Conservation (phyloP, 2,329 filamentous ascomycete species). For the Pseudogymnoascus sp. region DNA sequence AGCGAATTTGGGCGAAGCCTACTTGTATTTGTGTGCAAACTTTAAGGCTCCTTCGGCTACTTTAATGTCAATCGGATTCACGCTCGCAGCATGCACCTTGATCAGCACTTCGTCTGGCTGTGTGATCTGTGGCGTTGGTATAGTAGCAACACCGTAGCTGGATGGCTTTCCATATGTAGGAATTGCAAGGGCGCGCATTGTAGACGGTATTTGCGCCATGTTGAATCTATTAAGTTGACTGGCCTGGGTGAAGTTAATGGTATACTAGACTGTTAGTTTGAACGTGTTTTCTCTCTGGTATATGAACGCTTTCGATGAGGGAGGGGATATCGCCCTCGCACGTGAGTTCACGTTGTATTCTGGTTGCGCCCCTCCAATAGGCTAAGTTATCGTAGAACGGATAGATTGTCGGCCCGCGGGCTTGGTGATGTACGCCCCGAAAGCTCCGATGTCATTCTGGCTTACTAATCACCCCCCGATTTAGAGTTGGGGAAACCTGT, state of each 20-base stretch:
- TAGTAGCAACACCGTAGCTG: conserved; percentile 26
- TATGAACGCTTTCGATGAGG: background rate
- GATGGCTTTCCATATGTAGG: conserved; percentile 19
- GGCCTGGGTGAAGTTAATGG: background rate
- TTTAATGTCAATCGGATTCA: conserved; percentile 39
- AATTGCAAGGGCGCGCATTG: conserved; percentile 23
- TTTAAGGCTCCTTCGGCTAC: conserved; percentile 32
- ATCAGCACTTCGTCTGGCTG: conserved; percentile 38
- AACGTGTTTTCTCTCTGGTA: background rate
- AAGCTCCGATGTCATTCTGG: background rate
- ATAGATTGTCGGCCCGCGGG: background rate
- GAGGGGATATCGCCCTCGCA: background rate
- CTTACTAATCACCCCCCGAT: background rate
- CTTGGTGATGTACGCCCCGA: background rate
- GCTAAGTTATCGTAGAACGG: background rate
- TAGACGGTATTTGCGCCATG: conserved; percentile 18
- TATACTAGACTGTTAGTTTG: background rate
- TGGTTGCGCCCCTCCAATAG: background rate
- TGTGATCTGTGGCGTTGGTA: conserved; percentile 38
- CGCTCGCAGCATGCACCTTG: conserved; percentile 34
- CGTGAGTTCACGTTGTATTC: background rate
- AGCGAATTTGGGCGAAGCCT: conserved; percentile 12
- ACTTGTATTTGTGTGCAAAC: conserved; percentile 27
- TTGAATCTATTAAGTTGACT: background rate
- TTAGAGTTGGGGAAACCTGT: background rate